Base-by-base conservation (phyloP, 2,329 filamentous ascomycete species). In the Fusarium hostae region DNA sequence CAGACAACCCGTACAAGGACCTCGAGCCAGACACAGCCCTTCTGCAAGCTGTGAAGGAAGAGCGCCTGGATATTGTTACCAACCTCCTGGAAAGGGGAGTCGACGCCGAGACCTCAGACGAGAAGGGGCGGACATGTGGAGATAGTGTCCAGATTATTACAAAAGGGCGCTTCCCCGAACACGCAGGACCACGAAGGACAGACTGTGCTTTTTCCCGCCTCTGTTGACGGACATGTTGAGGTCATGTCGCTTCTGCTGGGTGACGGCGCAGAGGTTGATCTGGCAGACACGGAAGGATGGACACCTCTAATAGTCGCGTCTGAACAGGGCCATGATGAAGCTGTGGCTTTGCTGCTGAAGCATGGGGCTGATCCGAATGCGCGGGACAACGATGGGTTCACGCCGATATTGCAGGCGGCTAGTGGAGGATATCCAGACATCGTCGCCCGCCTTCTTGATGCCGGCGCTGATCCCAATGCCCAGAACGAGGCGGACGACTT, bases 381-480 rank as follows among this genome's bases (percentile, higher is more conserved):
- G 8, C 24, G 18, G 9, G 11, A 26, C 2, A 5, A 26, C 3
- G 7, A n/a, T 3, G 22, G 15, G 9, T n/a, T 20, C 9, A 51
- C 24, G 7, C 6, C 24, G 7, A 24, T 39, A 11, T 3, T 9
- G 3, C 12, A 6, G 4, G 18, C 34, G 2, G 48, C 9, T 11
- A 39, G 16, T 11, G 22, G 4, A 11, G 18, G 50, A 22, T 9
- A 28, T 5, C 13, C 5, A 0, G 13, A 8, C 1, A 22, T 54
- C 3, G 20, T 39, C 4, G 0, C 26, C 5, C 3, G 7, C 1
- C 10, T 40, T 4, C 18, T 40, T 3, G 7, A 54, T 18, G 15
- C 24, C 2, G 15, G 34, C 2, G 26, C 50, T 3, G 50, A 54
- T 6, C 24, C 8, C 0, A 28, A 30, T 5, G 35, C 13, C 2